A percentile compares a stretch with the other conserved stretches of the same genome.
Evolutionary conservation across 805 yeast species (phyloP).

Genomic region (Candida takata): DNA sequence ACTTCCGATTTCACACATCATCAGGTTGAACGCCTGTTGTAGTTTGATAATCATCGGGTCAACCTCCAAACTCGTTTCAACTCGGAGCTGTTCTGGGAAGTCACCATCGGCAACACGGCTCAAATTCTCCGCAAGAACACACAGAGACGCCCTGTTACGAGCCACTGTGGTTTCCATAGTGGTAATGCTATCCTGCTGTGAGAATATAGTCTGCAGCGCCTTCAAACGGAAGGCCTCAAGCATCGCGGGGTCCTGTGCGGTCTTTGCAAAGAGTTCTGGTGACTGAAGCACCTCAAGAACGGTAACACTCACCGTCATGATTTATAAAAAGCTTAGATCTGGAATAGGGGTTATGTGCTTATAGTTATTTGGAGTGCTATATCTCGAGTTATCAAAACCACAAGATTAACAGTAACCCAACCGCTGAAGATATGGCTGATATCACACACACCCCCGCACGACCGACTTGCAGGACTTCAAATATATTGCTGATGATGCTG

Average conservation of each 20-base stretch:
- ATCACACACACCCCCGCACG: too few relatives aligned
- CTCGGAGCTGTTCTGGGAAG: conserved; percentile 67
- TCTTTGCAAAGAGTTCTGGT: neutral
- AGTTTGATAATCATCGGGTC: conserved; percentile 78
- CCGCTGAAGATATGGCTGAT: too few relatives aligned
- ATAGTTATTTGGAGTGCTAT: too few relatives aligned
- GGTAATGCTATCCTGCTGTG: conserved; percentile 4
- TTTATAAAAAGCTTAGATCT: too few relatives aligned
- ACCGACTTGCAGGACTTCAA: too few relatives aligned
- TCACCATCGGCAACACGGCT: conserved; percentile 83
- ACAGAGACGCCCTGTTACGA: conserved; percentile 7
- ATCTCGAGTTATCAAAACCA: too few relatives aligned
- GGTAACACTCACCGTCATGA: neutral
- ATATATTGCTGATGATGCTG: too few relatives aligned
- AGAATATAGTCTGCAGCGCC: conserved; percentile 2
- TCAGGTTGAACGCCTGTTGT: conserved; percentile 71
- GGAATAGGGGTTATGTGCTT: too few relatives aligned
- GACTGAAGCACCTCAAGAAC: conserved; percentile 1
- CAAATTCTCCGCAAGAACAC: conserved; percentile 4
- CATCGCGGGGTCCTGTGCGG: conserved; percentile 1
- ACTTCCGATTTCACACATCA: conserved; percentile 79
- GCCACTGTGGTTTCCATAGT: conserved; percentile 5
- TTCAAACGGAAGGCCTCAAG: conserved; percentile 9
- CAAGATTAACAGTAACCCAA: too few relatives aligned
- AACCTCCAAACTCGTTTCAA: conserved; percentile 46